Base-by-base conservation (phyloP, 345 rosid genomes). In the Brassica nigra region DNA sequence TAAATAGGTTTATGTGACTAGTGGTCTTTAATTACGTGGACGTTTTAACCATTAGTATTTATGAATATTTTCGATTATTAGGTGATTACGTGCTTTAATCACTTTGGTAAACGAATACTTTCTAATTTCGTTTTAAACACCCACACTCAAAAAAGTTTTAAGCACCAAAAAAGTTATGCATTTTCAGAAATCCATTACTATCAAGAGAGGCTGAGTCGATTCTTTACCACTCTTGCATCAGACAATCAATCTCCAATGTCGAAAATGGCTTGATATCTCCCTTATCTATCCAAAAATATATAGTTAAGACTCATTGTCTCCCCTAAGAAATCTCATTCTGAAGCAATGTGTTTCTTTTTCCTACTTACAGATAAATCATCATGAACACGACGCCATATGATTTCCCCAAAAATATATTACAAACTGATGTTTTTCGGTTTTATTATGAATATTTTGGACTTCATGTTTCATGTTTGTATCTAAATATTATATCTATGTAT, bases 311-410 rank as follows among this genome's bases (percentile, higher is more conserved):
- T 12, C n/a, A 16, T 57, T 4, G 10, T 8, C 27, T 57, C 62
- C 14, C 52, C 14, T 10, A 44, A 57, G 1, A 55, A 16, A 57
- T 18, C 14, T 18, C 12, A 57, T 57, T 57, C 18, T 57, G 52
- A 68, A 59, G 55, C 30, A 23, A 63, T 5, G 79, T 82, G 4
- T 44, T 12, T 49, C 79, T 59, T 65, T 80, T 74, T 76, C 10
- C 70, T 80, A 88, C 98, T 90, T 80, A 95, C 99, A 42, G 95
- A 85, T 83, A 88, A 89, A 84, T 95, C 97, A 85, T 95, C 49
- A 9, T 10, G 49, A 37, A 37, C 42, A 37, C 10, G 99, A 37
- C 10, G 99, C 99, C 97, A 92, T 68, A 95, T 90, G 61, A 97
- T 95, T 84, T 92, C 95, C 55, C 93, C 97, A 14, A 92, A 87